phyloP scores from a whole-genome alignment of 2,329 filamentous ascomycete genomes.

The Ophiostoma pallidulum region DNA sequence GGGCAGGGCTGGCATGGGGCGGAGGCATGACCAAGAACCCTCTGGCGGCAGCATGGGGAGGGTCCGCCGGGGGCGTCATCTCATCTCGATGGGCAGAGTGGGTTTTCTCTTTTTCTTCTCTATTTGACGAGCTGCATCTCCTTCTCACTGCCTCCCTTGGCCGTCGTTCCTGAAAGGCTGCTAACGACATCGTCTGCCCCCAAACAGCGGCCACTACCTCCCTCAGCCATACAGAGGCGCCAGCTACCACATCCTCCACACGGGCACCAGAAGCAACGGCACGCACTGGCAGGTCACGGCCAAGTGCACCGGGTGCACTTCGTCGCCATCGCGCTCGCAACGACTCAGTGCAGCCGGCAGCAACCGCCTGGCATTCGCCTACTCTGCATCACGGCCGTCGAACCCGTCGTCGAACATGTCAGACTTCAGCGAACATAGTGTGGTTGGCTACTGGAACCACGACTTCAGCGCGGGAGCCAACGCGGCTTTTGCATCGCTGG shows the following conservation, averaged over 20 bases:
- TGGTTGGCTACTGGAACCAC: slow-evolving; percentile 22
- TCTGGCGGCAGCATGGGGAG: slow-evolving; percentile 15
- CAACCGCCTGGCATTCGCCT: slow-evolving; percentile 23
- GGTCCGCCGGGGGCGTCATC: slow-evolving; percentile 7
- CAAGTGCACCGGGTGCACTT: slow-evolving; percentile 31
- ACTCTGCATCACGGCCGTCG: slow-evolving; percentile 16
- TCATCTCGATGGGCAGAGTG: slow-evolving; percentile 11
- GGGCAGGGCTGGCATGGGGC: slow-evolving; percentile 18
- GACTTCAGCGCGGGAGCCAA: slow-evolving; percentile 20
- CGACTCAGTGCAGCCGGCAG: slow-evolving; percentile 18
- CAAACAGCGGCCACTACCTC: slow-evolving; percentile 23
- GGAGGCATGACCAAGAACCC: slow-evolving; percentile 17
- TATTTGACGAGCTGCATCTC: not conserved
- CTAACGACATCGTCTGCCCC: too few species aligned
- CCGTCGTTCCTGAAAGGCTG: too few species aligned
- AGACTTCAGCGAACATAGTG: slow-evolving; percentile 20
- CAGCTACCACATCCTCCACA: slow-evolving; percentile 25
- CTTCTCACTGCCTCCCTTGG: too few species aligned
- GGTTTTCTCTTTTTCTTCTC: not conserved
- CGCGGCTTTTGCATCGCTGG: slow-evolving; percentile 15
- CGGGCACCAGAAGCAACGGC: slow-evolving; percentile 29
- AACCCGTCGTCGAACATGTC: slow-evolving; percentile 17
- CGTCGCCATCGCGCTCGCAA: slow-evolving; percentile 9
- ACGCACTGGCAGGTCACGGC: slow-evolving; percentile 33
- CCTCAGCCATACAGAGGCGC: slow-evolving; percentile 23